Evolutionary conservation across 1,139 yeast species (phyloP), one percentile per base, ranked within the genome.

Genomic region (Suhomyces bribrorum): DNA sequence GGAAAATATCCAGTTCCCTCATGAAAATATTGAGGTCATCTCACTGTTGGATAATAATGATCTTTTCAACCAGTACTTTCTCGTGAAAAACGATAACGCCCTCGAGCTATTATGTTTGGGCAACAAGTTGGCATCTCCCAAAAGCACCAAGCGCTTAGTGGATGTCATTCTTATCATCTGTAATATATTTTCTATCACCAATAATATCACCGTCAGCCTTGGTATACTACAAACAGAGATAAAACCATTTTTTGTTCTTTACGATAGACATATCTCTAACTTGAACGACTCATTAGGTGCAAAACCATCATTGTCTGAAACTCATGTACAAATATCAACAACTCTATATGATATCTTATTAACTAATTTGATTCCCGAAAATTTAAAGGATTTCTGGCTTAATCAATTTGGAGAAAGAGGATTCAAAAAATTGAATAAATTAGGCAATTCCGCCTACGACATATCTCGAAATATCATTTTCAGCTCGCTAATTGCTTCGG

Each of bases 391-490:
- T 48, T 72, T 47, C 45, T 72, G 75, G 75, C 46, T 68, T 14
- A 70, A 72, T 46, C 77, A 71, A 41, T 65, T 86, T 28, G 89
- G 87, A 1, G 92, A 86, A 45, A 65, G 86, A 44, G 89, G 88
- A 9, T 59, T 79, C 30, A 81, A 78, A 46, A 69, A 77, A 48
- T 76, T 90, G 76, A 61, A 63, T 8, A 75, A 73, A 40, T 44
- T 73, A 15, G 83, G 85, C 0, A 65, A 68, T 31, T 52, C 68
- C 0, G 63, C 72, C 5, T 81, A 76, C 52, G 86, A 81, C 26
- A 55, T 57, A 29, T 57, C 72, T 0, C 60, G 81, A 37, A 71
- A 74, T 43, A 53, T 63, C 1, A 47, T 78, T 2, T 77, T 76
- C 46, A 71, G 75, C 33, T 73, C 73, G 40, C 46, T 83, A 14